Conservation (phyloP, 306 rosid species). For the Rosa persica region DNA sequence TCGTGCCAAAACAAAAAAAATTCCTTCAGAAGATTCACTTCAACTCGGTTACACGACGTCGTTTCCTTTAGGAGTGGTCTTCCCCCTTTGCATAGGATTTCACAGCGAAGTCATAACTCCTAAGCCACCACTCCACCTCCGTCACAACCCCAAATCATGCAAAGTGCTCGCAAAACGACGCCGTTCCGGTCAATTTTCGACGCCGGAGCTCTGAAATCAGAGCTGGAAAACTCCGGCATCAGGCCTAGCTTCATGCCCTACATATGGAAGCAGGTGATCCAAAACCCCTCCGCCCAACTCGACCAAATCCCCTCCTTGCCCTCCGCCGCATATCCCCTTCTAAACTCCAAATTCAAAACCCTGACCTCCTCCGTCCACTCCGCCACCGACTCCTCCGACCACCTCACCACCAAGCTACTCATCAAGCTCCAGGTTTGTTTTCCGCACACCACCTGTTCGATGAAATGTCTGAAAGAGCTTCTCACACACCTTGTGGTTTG, state of each 20-base stretch:
- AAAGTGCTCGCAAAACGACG: slow-evolving; percentile 36
- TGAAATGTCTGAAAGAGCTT: slow-evolving; percentile 10
- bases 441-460: slow-evolving; percentile 17
- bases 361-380: slow-evolving; percentile 78
- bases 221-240: slow-evolving; percentile 48
- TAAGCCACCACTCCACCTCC: neutral
- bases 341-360: slow-evolving; percentile 60
- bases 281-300: slow-evolving; percentile 38
- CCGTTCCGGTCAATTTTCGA: slow-evolving; percentile 73
- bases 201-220: slow-evolving; percentile 51
- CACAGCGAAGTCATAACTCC: neutral
- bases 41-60: slow-evolving; percentile 1
- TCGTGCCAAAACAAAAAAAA: no score
- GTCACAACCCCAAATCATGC: neutral
- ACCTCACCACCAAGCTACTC: slow-evolving; percentile 82
- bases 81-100: neutral
- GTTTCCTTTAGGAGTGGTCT: neutral
- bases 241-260: slow-evolving; percentile 56
- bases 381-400: slow-evolving; percentile 70
- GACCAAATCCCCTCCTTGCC: slow-evolving; percentile 71
- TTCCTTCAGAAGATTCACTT: no score
- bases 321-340: slow-evolving; percentile 56
- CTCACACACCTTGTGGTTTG: neutral
- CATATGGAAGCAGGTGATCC: slow-evolving; percentile 69
- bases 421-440: slow-evolving; percentile 58